Evolutionary conservation across 2,329 filamentous ascomycete species (phyloP).

Genomic region (Colletotrichum godetiae): DNA sequence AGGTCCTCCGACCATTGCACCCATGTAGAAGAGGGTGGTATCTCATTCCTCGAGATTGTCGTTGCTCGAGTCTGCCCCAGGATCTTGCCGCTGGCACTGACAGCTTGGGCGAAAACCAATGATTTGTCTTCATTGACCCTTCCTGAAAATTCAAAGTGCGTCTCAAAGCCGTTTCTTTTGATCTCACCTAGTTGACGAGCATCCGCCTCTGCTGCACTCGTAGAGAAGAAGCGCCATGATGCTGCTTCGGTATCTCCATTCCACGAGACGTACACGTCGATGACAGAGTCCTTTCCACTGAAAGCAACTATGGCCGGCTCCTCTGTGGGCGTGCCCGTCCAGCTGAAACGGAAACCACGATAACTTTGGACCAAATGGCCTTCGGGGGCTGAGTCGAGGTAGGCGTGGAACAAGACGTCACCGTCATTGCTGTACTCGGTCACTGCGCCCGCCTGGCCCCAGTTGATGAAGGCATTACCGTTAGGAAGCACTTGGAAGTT

Average conservation of each 20-base stretch:
- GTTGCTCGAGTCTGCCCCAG: not conserved
- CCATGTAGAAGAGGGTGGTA: not conserved
- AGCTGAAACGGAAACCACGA: conserved; percentile 41
- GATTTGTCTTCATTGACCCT: not conserved
- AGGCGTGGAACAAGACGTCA: conserved; percentile 37
- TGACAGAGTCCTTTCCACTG: conserved; percentile 34
- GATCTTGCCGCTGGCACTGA: not conserved
- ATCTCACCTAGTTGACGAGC: conserved; percentile 49
- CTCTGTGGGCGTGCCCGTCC: conserved; percentile 22
- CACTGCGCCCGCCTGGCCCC: conserved; percentile 60
- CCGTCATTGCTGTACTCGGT: conserved; percentile 54
- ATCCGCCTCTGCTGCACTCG: conserved; percentile 46
- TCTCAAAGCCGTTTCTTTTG: conserved; percentile 57
- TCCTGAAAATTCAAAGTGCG: conserved; percentile 47
- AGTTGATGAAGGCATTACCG: conserved; percentile 59
- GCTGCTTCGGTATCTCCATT: conserved; percentile 61
- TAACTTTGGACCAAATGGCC: conserved; percentile 40
- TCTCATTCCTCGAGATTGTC: not conserved
- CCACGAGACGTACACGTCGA: conserved; percentile 62
- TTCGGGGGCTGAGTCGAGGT: conserved; percentile 34
- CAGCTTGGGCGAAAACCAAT: not conserved
- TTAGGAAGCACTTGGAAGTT: conserved; percentile 47
- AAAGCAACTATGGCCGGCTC: conserved; percentile 42
- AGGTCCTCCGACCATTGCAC: not conserved
- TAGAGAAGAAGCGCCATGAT: conserved; percentile 61